phyloP scores from a whole-genome alignment of 2,329 filamentous ascomycete genomes.

The Pseudocercospora vitis region DNA sequence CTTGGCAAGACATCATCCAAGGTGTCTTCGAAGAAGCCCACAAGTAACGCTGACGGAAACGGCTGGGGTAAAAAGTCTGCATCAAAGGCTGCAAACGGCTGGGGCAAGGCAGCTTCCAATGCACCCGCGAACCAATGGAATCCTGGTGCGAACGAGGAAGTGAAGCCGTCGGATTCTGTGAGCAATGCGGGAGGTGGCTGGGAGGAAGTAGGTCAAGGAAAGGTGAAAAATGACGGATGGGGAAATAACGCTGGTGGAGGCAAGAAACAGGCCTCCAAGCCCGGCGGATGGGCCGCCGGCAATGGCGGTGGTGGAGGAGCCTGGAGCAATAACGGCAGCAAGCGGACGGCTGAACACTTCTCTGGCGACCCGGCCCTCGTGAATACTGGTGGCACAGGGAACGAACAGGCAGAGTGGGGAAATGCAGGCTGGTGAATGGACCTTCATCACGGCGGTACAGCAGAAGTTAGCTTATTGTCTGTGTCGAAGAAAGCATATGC shows the following conservation, averaged over 20 bases:
- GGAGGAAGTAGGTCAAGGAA: constrained; percentile 12
- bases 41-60: not conserved
- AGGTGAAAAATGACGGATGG: constrained; percentile 8
- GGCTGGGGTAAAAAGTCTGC: not conserved
- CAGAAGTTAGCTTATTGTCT: too few species aligned
- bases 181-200: constrained; percentile 9
- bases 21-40: constrained; percentile 7
- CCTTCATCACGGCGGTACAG: too few species aligned
- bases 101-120: constrained; percentile 9
- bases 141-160: not conserved
- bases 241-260: not conserved
- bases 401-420: not conserved
- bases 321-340: not conserved
- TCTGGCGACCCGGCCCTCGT: constrained; percentile 13
- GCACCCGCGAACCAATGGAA: constrained; percentile 4
- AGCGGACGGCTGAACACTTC: constrained; percentile 14
- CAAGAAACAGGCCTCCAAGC: not conserved
- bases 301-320: not conserved
- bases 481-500: too few species aligned
- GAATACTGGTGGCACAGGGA: constrained; percentile 6
- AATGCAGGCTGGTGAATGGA: not conserved
- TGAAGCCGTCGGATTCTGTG: constrained; percentile 20
- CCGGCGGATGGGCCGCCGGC: not conserved
- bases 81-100: not conserved
- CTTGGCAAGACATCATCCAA: constrained; percentile 3